These are phyloP conservation scores for Anethum foeniculum DNA, from an alignment of 140 eudicot species.

Conservation along the genomic window DNA sequence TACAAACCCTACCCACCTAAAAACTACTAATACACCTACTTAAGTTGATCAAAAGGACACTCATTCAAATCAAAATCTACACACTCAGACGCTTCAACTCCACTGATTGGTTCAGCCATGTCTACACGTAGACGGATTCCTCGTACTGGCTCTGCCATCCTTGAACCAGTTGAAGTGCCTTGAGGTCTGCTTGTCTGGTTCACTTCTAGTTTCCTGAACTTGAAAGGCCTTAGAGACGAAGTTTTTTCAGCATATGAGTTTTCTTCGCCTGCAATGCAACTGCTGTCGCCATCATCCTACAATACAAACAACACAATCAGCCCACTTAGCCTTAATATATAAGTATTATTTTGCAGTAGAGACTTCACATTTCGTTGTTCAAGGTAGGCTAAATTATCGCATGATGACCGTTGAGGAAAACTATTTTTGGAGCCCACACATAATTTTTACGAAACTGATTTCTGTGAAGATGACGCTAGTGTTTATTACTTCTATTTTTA, in stretches of 20 bases:
- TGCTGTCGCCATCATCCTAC: not conserved
- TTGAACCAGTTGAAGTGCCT: not conserved
- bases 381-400: too few relatives aligned
- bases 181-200: not conserved
- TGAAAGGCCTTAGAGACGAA: slow-evolving; percentile 7
- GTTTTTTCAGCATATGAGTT: not conserved
- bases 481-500: too few relatives aligned
- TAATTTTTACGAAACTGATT: too few relatives aligned
- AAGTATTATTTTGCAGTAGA: too few relatives aligned
- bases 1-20: not conserved
- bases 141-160: not conserved
- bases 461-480: too few relatives aligned
- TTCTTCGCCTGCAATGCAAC: slow-evolving; percentile 1
- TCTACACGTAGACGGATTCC: not conserved
- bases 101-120: not conserved
- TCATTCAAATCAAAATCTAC: slow-evolving; percentile 5
- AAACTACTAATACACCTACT: not conserved
- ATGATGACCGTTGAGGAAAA: too few relatives aligned
- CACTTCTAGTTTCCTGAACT: not conserved
- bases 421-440: too few relatives aligned
- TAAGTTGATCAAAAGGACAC: not conserved
- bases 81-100: not conserved
- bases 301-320: too few relatives aligned
- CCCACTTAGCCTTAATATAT: too few relatives aligned
- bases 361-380: too few relatives aligned